Percentiles rank a stretch among this genome's conserved stretches.
Evolutionary conservation across 129 eudicot species (phyloP).

Genomic region (Ambrosia trifida): DNA sequence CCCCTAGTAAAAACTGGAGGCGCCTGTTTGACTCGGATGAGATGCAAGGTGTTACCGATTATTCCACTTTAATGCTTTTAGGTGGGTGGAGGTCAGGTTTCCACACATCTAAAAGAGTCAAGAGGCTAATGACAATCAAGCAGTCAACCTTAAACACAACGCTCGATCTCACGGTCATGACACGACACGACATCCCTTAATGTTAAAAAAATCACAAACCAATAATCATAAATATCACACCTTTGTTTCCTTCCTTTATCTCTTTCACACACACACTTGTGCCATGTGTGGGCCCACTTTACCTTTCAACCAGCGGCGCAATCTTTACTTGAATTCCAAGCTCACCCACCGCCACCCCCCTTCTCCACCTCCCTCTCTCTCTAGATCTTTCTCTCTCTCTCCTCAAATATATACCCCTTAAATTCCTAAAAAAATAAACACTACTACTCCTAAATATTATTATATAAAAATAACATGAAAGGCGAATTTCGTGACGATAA

Average conservation of each 20-base stretch:
- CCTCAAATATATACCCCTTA: background rate
- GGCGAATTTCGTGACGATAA: constrained; percentile 44
- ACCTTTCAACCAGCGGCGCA: constrained; percentile 51
- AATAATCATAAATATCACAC: background rate
- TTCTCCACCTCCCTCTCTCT: background rate
- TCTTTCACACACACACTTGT: constrained; percentile 20
- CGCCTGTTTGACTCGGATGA: too few species aligned
- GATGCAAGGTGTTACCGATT: too few species aligned
- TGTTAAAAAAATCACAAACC: too few species aligned
- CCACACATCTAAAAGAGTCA: too few species aligned
- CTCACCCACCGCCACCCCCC: constrained; percentile 48
- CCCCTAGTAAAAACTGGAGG: too few species aligned
- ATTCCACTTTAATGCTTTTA: too few species aligned
- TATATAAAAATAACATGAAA: constrained; percentile 41
- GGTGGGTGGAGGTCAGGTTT: too few species aligned
- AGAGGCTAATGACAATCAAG: too few species aligned
- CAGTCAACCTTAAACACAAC: too few species aligned
- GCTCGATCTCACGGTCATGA: too few species aligned
- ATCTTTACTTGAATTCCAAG: constrained; percentile 64
- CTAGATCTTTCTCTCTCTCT: constrained; percentile 25
- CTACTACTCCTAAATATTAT: background rate
- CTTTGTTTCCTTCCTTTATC: background rate
- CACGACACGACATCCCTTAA: too few species aligned
- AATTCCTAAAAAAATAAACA: background rate
- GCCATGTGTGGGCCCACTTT: constrained; percentile 31